Evolutionary conservation across 768 basidiomycete species (phyloP), one percentile per base, ranked within the genome.

Genomic region (Trichaptum fuscoviolaceum): DNA sequence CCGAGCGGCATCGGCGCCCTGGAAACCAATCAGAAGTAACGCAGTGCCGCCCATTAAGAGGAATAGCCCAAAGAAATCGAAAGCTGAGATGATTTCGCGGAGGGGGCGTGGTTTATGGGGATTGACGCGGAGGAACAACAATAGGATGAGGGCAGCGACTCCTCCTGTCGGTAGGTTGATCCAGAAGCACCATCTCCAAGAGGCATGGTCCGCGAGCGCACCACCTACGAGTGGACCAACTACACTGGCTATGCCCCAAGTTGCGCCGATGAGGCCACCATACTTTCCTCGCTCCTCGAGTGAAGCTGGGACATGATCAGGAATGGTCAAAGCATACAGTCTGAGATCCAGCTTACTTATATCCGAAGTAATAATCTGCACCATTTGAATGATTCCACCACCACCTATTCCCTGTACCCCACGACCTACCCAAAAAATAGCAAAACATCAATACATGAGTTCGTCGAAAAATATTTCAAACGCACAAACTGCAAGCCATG

Each of bases 361-460:
- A 66, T 84, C 83, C 20, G 77, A 72, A 36, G 79, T 73, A 17
- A 74, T 77, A 59, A 79, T 80, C 65, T 79, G 75, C 0, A 76
- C 71, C 66, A 79, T 63, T 67, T 80, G 77, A 9, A 73, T 65
- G 59, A 78, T 78, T 10, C 76, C 80, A 0, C 80, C 79, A 2
- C 77, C 81, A 23, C 82, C 81, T 20, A 82, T 73, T 52, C 81
- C 81, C 70, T 83, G 81, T 1, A 82, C 63, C 2, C 77, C 81
- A 23, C 82, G 77, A 52, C 72, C 74, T 25, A 76, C 20, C 12
- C 66, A 68, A 78, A 78, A 61, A 17, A 15, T 2, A 23, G 3
- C 59, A 17, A 17, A 61, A 58, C 20, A 9, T 61, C 24, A 12
- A 9, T 34, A 2, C 59, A 52, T 15, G 3, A 18, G 59, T 61